Percentiles rank a stretch among this genome's conserved stretches.
These are phyloP conservation scores for Cladorrhinum sp. DNA, from an alignment of 2,329 filamentous ascomycete genomes.

Conservation along the genomic window DNA sequence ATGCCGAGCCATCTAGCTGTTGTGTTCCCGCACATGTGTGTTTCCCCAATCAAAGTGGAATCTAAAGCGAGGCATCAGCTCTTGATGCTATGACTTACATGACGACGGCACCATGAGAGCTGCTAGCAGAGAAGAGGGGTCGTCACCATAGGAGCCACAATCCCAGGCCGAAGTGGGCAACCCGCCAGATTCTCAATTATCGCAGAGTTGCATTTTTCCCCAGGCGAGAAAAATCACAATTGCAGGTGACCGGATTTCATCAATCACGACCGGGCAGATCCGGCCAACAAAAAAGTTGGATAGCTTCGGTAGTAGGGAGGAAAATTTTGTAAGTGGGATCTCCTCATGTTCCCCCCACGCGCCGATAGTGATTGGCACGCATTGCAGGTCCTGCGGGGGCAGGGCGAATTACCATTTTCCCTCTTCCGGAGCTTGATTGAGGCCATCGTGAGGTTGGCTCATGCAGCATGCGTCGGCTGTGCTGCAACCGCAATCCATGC, in stretches of 20 bases:
- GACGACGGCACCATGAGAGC: not conserved
- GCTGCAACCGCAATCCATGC: not conserved
- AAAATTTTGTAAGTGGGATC: not conserved
- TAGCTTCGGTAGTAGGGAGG: not conserved
- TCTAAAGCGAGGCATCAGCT: not conserved
- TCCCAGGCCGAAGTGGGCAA: slow-evolving; percentile 15
- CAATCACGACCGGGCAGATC: slow-evolving; percentile 9
- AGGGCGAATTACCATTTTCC: slow-evolving; percentile 18
- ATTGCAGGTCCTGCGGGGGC: slow-evolving; percentile 9
- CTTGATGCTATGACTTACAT: slow-evolving; percentile 7
- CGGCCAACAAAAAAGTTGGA: slow-evolving; percentile 2
- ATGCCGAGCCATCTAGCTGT: not conserved
- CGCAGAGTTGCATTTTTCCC: slow-evolving; percentile 10
- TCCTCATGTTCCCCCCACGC: slow-evolving; percentile 7
- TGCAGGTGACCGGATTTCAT: slow-evolving; percentile 6
- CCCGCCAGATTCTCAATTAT: slow-evolving; percentile 11
- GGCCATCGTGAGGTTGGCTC: slow-evolving; percentile 14
- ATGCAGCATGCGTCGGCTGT: not conserved
- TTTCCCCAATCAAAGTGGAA: not conserved
- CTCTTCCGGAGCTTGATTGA: slow-evolving; percentile 18
- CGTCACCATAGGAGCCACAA: not conserved
- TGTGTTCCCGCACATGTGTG: not conserved
- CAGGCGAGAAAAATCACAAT: not conserved
- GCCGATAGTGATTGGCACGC: not conserved
- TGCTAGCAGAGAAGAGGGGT: slow-evolving; percentile 4